These are phyloP conservation scores for Rugonectria rugulosa DNA, from an alignment of 2,329 filamentous ascomycete genomes.

Conservation along the genomic window DNA sequence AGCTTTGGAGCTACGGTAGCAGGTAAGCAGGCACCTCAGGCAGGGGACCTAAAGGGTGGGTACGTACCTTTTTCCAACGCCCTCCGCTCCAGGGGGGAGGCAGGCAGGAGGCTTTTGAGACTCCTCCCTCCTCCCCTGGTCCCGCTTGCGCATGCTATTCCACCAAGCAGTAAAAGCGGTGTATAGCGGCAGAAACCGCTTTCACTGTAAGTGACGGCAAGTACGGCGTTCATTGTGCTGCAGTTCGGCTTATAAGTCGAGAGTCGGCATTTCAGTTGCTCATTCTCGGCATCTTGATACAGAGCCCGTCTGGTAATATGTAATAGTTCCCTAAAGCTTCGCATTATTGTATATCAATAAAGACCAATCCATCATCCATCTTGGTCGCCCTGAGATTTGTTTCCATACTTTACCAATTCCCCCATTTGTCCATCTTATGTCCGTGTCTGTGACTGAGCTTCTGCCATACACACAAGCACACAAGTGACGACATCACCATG, in stretches of 20 bases:
- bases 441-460: not conserved
- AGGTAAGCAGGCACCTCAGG: slow-evolving; percentile 6
- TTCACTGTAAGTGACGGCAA: not conserved
- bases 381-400: too few relatives aligned
- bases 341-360: too few relatives aligned
- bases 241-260: slow-evolving; percentile 14
- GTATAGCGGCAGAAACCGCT: slow-evolving; percentile 10
- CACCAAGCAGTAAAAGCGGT: slow-evolving; percentile 16
- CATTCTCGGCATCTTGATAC: slow-evolving; percentile 17
- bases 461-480: not conserved
- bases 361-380: too few relatives aligned
- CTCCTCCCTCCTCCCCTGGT: not conserved
- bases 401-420: not conserved
- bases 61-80: slow-evolving; percentile 1
- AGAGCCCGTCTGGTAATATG: not conserved
- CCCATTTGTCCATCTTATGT: not conserved
- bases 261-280: slow-evolving; percentile 16
- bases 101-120: too few relatives aligned
- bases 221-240: not conserved
- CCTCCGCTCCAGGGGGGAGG: not conserved
- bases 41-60: not conserved
- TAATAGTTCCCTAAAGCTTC: not conserved
- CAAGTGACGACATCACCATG: slow-evolving; percentile 36
- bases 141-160: not conserved
- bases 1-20: slow-evolving; percentile 13